Evolutionary conservation across 1,284 basidiomycete species (phyloP), one percentile per base, ranked within the genome.

Genomic region (Vanrija pseudolonga): DNA sequence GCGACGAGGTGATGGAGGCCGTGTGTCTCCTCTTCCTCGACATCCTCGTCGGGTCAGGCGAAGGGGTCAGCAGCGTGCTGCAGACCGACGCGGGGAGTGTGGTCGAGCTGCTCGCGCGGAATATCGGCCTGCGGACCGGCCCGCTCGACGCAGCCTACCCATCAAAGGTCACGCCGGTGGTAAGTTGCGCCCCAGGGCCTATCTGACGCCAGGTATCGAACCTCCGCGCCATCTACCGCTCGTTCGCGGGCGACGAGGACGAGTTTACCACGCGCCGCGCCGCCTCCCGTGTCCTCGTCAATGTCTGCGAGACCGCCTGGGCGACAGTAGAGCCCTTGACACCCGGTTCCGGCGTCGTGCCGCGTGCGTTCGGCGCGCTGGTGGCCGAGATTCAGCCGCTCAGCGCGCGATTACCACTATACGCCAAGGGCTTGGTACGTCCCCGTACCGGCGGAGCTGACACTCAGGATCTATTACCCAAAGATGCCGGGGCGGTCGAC

Each of bases 361-460:
- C 38, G 6, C 24, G 45, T 2, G 50, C 61, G 1, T 14, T 59
- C 22, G 53, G 47, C 12, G 44, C 40, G 14, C 46, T 67, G 6
- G 23, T 14, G 12, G 15, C 24, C 5, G 66, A 68, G 17, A 28
- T 61, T 2, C 26, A 24, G 0, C 43, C 45, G 2, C 36, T 68
- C 2, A 37, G 24, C 3, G 38, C 53, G 2, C 57, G 66, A 1
- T 60, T 67, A 36, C 63, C 65, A 32, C 46, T 68, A 37, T 62
- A 56, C 45, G 57, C 63, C 39, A 72, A 66, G 42, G 65, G 68
- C 9, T 39, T 69, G 26, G 66, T 68, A 42, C 40, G 61, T 57
- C n/a, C 4, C 15, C 9, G 3, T 8, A 18, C 12, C 3, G 4
- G 14, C 8, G 3, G 12, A 2, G 12, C 36, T 47, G 12, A 55